phyloP scores from a whole-genome alignment of 331 rosid genomes.

The Arachis monticola region DNA sequence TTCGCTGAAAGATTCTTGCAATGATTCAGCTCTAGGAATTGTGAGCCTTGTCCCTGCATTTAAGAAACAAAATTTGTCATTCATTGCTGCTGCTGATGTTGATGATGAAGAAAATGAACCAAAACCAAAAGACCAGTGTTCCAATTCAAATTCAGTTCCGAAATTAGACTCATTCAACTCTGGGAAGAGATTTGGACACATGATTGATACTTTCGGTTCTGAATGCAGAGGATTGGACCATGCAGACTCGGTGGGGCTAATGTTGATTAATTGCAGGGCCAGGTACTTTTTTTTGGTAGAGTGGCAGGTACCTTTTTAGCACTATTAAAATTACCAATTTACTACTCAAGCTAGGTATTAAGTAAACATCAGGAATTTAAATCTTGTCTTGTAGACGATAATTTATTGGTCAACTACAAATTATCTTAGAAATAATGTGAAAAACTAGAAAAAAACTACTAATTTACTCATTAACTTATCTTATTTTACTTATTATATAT shows the following conservation, averaged over 20 bases:
- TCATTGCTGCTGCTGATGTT: no score
- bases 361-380: no score
- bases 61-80: not conserved
- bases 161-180: conserved; percentile 32
- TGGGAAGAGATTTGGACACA: conserved; percentile 11
- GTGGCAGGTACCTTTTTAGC: no score
- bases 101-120: conserved; percentile 23
- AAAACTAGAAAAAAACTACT: no score
- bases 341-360: no score
- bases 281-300: conserved; percentile 43
- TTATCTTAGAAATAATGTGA: no score
- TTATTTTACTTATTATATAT: no score
- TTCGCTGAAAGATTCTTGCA: conserved; percentile 46
- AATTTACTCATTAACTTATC: no score
- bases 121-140: conserved; percentile 10
- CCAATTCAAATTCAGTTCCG: not conserved
- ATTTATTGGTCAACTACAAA: no score
- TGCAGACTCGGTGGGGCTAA: conserved; percentile 74
- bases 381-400: no score
- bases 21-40: conserved; percentile 58
- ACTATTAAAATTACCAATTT: no score
- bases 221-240: conserved; percentile 77
- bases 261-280: conserved; percentile 56
- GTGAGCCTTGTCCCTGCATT: conserved; percentile 60
- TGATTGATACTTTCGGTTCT: conserved; percentile 38